phyloP scores from a whole-genome alignment of 768 basidiomycete species.

The Cyclocybe aegerita region DNA sequence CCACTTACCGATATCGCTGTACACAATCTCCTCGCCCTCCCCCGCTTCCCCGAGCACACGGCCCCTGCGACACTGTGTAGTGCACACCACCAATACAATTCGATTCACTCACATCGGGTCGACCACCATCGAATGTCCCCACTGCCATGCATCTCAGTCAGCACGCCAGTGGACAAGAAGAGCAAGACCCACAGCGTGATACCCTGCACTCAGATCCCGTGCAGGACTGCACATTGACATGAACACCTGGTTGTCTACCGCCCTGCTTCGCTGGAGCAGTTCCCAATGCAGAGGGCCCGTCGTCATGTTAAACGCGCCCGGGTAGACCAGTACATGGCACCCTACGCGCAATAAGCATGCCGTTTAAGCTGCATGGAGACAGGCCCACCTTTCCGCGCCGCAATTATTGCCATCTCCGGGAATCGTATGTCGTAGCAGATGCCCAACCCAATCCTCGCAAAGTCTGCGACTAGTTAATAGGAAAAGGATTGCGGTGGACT shows the following conservation, averaged over 20 bases:
- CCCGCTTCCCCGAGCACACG: conserved; percentile 70
- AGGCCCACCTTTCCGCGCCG: conserved; percentile 74
- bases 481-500: neutral
- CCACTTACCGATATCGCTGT: conserved; percentile 75
- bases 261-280: conserved; percentile 85
- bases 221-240: conserved; percentile 96
- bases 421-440: conserved; percentile 97
- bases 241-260: conserved; percentile 96
- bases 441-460: conserved; percentile 94
- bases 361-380: neutral
- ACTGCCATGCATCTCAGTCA: conserved; percentile 40
- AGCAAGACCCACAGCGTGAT: conserved; percentile 73
- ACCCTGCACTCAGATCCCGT: conserved; percentile 74
- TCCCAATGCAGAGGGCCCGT: conserved; percentile 98
- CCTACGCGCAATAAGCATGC: conserved; percentile 41
- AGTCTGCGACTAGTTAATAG: conserved; percentile 51
- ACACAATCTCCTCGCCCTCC: conserved; percentile 78
- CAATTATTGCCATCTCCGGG: conserved; percentile 90
- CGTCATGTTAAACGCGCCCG: conserved; percentile 92
- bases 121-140: conserved; percentile 90
- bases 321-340: conserved; percentile 87
- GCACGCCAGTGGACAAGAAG: neutral
- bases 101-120: conserved; percentile 71
- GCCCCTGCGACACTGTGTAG: conserved; percentile 49
- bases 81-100: neutral